These are phyloP conservation scores for Musa acuminata DNA, from an alignment of 176 grass and related monocot genomes.

Conservation along the genomic window DNA sequence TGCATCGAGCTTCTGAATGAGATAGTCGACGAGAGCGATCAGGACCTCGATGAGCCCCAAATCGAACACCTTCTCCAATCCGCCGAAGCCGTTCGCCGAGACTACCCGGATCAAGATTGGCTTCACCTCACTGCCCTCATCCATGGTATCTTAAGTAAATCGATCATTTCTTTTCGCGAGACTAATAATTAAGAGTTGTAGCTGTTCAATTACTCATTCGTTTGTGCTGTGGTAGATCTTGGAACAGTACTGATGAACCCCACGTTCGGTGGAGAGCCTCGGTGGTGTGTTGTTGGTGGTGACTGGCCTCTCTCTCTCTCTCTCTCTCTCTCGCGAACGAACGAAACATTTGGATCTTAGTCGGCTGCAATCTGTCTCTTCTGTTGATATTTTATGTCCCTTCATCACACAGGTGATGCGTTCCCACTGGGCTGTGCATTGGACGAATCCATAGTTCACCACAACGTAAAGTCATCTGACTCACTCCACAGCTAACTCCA, in stretches of 20 bases:
- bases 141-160: neutral
- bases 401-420: slow-evolving; percentile 26
- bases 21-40: neutral
- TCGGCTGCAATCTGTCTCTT: neutral
- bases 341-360: neutral
- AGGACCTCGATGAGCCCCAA: too few species aligned
- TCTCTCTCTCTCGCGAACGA: neutral
- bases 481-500: too few species aligned
- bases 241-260: slow-evolving; percentile 33
- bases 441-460: slow-evolving; percentile 28
- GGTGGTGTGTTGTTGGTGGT: slow-evolving; percentile 45
- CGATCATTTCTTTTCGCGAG: too few species aligned
- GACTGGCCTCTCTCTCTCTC: slow-evolving; percentile 2
- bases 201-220: neutral
- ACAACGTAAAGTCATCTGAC: slow-evolving; percentile 21
- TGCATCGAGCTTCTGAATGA: neutral
- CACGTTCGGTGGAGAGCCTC: slow-evolving; percentile 28
- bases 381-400: neutral
- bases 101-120: too few species aligned
- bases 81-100: too few species aligned
- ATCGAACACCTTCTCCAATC: too few species aligned
- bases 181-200: neutral
- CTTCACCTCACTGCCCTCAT: too few species aligned
- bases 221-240: slow-evolving; percentile 19
- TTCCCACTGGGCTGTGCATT: slow-evolving; percentile 36